Conservation (phyloP, 768 basidiomycete genomes). For the Lanmaoa pseudosensibilis region DNA sequence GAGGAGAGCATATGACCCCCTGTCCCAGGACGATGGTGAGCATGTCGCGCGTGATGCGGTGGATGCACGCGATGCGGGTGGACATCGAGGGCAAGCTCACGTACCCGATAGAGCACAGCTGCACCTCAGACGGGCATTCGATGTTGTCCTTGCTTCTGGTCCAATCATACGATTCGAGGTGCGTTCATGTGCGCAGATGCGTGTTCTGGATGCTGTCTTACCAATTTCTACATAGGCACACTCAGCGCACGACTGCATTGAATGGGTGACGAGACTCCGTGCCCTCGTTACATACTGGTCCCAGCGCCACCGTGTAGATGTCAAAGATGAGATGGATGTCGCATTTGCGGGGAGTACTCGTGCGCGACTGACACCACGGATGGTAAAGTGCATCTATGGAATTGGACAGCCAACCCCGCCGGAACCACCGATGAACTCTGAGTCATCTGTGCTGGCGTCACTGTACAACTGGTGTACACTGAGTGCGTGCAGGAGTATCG, state of each 20-base stretch:
- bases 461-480: slow-evolving; percentile 89
- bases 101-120: slow-evolving; percentile 44
- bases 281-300: slow-evolving; percentile 79
- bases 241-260: slow-evolving; percentile 63
- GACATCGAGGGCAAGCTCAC: slow-evolving; percentile 50
- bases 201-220: neutral
- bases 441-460: slow-evolving; percentile 56
- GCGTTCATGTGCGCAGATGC: slow-evolving; percentile 15
- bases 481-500: slow-evolving; percentile 73
- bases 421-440: slow-evolving; percentile 53
- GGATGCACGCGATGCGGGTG: slow-evolving; percentile 68
- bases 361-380: slow-evolving; percentile 60
- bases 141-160: slow-evolving; percentile 70
- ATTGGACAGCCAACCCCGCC: slow-evolving; percentile 44
- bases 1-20: slow-evolving; percentile 46
- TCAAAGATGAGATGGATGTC: slow-evolving; percentile 78
- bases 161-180: slow-evolving; percentile 79
- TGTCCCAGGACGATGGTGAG: slow-evolving; percentile 31
- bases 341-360: slow-evolving; percentile 52
- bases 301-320: slow-evolving; percentile 70
- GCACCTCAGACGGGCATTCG: slow-evolving; percentile 70
- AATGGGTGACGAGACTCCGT: slow-evolving; percentile 83
- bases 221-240: slow-evolving; percentile 47
- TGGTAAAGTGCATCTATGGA: slow-evolving; percentile 28
- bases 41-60: slow-evolving; percentile 26